Percentiles rank a stretch among this genome's conserved stretches.
phyloP scores from a whole-genome alignment of 495 filamentous ascomycete species.

The Penicillium angulare region DNA sequence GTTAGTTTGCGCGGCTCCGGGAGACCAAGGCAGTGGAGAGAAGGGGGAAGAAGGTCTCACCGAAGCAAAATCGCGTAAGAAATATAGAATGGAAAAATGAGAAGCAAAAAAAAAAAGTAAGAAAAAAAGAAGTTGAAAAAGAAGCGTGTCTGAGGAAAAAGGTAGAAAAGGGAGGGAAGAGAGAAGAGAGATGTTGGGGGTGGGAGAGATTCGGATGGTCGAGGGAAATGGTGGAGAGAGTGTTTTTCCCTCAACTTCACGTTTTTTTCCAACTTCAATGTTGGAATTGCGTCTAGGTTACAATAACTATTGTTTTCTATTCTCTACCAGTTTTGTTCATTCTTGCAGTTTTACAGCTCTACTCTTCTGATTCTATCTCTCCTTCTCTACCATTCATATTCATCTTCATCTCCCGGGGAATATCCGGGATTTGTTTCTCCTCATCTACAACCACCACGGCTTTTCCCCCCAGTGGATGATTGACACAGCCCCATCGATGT shows the following conservation, averaged over 20 bases:
- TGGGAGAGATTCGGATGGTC: slow-evolving; percentile 24
- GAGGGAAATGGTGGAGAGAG: slow-evolving; percentile 29
- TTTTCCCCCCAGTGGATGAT: slow-evolving; percentile 5
- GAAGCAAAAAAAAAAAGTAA: slow-evolving; percentile 16
- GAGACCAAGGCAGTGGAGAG: slow-evolving; percentile 16
- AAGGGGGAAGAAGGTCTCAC: neutral
- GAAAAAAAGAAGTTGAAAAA: slow-evolving; percentile 26
- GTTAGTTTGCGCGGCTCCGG: slow-evolving; percentile 42
- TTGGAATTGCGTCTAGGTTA: too few relatives aligned
- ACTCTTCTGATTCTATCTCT: too few relatives aligned
- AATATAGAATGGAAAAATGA: slow-evolving; percentile 3
- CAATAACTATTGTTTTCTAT: too few relatives aligned
- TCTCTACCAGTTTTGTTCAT: too few relatives aligned
- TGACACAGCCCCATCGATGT: slow-evolving; percentile 26
- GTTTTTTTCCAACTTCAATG: neutral
- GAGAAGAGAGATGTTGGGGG: slow-evolving; percentile 21
- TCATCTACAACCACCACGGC: too few relatives aligned
- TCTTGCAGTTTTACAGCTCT: too few relatives aligned
- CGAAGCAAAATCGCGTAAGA: slow-evolving; percentile 27
- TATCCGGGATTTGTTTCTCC: neutral
- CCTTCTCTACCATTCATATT: too few relatives aligned
- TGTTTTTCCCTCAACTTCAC: slow-evolving; percentile 22
- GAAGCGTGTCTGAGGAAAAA: slow-evolving; percentile 25
- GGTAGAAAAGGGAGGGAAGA: slow-evolving; percentile 27
- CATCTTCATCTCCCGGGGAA: too few relatives aligned